Base-by-base conservation (phyloP, 805 yeast genomes). In the Yamadazyma akitaensis region DNA sequence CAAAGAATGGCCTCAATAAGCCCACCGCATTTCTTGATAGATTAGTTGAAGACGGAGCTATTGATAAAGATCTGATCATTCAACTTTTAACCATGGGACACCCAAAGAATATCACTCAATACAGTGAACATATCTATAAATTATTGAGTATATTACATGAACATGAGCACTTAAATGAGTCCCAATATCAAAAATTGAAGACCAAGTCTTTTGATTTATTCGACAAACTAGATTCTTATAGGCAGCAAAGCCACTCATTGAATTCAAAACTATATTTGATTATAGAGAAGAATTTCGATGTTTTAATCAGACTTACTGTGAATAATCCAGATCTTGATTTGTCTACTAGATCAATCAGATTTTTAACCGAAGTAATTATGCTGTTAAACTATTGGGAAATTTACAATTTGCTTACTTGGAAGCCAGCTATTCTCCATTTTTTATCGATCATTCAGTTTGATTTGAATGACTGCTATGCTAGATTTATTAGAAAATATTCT, bases 351-450 rank as follows among this genome's bases (percentile, higher is more conserved):
- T 56, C 72, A 3, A 67, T 71, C 25, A 51, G 73, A 32, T 70
- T 68, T 46, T 58, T 72, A 46, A 70, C 76, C 17, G 56, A 59
- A 12, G 57, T 70, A 1, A 49, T 72, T 16, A 66, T 68, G 72
- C 53, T 53, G 34, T 54, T 69, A 37, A 72, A 72, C 50, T 72
- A 72, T 55, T 72, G 77, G 77, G 76, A 72, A 51, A 50, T 72
- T 19, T 71, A 70, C 55, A 71, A 69, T 42, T 55, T 72, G 33
- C 58, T 72, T 14, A 56, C 60, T 16, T 67, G 73, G 72, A 69
- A 70, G 48, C 76, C 76, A 1, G 63, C 72, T 5, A 65, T 72
- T 14, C 69, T 65, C 51, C 73, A 67, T 49, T 72, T 72, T 43
- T 54, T 72, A 36, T 50, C 52, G 5, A 55, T 72, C n/a, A 69